Conservation (phyloP, 345 rosid genomes). For the Aquilaria malaccensis region DNA sequence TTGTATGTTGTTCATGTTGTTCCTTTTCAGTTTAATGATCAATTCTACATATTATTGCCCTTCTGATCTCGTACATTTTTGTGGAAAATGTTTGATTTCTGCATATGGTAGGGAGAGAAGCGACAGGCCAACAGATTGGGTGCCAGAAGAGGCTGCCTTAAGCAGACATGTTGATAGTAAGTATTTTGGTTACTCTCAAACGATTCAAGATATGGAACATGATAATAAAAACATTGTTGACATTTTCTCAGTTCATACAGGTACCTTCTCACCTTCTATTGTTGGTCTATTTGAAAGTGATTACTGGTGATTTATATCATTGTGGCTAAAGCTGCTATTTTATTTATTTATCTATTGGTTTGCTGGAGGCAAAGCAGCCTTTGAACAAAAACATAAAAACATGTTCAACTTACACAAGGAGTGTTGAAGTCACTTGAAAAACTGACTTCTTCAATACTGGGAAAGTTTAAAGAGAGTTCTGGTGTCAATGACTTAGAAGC, state of each 20-base stretch:
- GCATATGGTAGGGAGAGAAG: conserved; percentile 40
- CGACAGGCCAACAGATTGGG: conserved; percentile 94
- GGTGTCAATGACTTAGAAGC: too few species aligned
- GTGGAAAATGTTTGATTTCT: neutral
- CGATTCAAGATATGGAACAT: conserved; percentile 30
- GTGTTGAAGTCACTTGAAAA: too few species aligned
- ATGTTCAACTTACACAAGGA: too few species aligned
- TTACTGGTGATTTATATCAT: neutral
- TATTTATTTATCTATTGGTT: neutral
- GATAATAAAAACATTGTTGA: conserved; percentile 55
- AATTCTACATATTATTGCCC: conserved; percentile 12
- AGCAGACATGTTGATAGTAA: conserved; percentile 21
- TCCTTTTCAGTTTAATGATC: neutral
- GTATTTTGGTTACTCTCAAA: conserved; percentile 35
- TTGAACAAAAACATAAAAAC: too few species aligned
- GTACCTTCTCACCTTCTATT: conserved; percentile 19
- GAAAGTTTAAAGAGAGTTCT: too few species aligned
- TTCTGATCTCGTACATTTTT: conserved; percentile 3
- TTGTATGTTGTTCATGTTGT: conserved; percentile 38
- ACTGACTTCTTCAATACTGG: too few species aligned
- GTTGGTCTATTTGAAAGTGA: too few species aligned
- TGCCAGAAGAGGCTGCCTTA: conserved; percentile 59
- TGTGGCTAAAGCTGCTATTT: neutral
- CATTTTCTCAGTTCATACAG: conserved; percentile 77
- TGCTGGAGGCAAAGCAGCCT: too few species aligned